phyloP scores from a whole-genome alignment of 225 moss, liverwort and hornwort species.

The Asterella californica region DNA sequence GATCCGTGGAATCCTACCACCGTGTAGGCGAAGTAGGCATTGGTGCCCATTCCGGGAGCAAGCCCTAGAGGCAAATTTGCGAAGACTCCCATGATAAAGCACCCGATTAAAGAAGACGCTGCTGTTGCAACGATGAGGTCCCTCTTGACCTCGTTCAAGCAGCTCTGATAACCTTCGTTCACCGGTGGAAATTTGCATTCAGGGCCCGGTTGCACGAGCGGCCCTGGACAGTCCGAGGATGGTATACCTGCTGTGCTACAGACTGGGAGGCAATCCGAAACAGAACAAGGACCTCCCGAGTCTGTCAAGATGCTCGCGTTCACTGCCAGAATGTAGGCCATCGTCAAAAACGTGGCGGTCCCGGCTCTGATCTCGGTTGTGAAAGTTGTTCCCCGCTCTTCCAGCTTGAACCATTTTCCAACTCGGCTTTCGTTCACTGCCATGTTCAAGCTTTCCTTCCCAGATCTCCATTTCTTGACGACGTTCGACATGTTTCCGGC shows the following conservation, averaged over 20 bases:
- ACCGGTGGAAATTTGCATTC: conserved; percentile 82
- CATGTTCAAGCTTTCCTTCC: conserved; percentile 50
- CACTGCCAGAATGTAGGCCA: conserved; percentile 94
- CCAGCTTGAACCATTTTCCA: conserved; percentile 84
- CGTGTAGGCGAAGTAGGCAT: conserved; percentile 87
- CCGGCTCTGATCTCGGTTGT: conserved; percentile 89
- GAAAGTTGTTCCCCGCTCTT: conserved; percentile 64
- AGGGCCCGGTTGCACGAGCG: conserved; percentile 43
- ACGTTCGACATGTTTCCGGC: conserved; percentile 1
- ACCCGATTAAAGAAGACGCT: conserved; percentile 65
- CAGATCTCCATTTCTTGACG: neutral
- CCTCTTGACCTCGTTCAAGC: conserved; percentile 51
- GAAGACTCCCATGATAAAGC: conserved; percentile 80
- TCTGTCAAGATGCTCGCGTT: conserved; percentile 90
- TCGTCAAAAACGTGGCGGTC: conserved; percentile 91
- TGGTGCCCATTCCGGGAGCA: conserved; percentile 95
- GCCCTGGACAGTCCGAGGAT: conserved; percentile 33
- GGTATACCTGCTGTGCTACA: conserved; percentile 46
- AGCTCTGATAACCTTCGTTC: conserved; percentile 65
- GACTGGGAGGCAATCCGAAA: conserved; percentile 56
- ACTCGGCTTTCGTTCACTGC: conserved; percentile 54
- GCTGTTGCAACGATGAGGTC: conserved; percentile 91
- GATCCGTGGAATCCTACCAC: conserved; percentile 88
- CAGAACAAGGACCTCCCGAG: conserved; percentile 87
- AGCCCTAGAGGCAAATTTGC: conserved; percentile 81